These are phyloP conservation scores for Vaccinium vitisidaea DNA, from an alignment of 148 eudicot genomes.

Conservation along the genomic window DNA sequence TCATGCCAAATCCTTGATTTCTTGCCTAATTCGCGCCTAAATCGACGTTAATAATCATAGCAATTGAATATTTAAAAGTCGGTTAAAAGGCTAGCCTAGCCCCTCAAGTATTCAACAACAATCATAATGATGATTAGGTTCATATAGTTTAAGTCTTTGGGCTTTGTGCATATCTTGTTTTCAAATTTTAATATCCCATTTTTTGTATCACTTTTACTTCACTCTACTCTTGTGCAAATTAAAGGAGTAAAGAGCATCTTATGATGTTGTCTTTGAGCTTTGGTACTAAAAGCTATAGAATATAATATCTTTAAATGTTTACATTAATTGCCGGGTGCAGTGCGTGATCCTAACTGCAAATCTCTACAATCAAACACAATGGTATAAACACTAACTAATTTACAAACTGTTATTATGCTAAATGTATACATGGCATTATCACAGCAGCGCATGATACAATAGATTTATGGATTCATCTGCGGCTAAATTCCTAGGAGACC, in stretches of 20 bases:
- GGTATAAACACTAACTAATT: too few relatives aligned
- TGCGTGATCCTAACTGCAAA: too few relatives aligned
- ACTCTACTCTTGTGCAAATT: neutral
- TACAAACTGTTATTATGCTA: too few relatives aligned
- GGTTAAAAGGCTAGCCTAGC: neutral
- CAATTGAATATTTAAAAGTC: neutral
- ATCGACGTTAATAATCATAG: neutral
- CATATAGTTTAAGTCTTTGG: neutral
- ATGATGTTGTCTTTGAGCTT: slow-evolving; percentile 14
- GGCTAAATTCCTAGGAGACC: too few relatives aligned
- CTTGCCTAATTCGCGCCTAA: slow-evolving; percentile 6
- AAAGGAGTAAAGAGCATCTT: slow-evolving; percentile 17
- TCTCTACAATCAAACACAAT: too few relatives aligned
- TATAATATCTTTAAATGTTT: neutral
- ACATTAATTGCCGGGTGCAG: neutral
- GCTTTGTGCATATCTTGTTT: neutral
- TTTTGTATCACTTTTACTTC: neutral
- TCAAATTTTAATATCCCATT: neutral
- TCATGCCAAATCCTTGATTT: slow-evolving; percentile 5
- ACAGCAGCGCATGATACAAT: too few relatives aligned
- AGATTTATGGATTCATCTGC: too few relatives aligned
- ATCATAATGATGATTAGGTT: neutral
- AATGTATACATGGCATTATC: too few relatives aligned
- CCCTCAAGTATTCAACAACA: neutral
- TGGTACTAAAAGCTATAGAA: neutral